Percentiles rank a stretch among this genome's conserved stretches.
phyloP scores from a whole-genome alignment of 305 asterid species.

The Solanum hybrid region DNA sequence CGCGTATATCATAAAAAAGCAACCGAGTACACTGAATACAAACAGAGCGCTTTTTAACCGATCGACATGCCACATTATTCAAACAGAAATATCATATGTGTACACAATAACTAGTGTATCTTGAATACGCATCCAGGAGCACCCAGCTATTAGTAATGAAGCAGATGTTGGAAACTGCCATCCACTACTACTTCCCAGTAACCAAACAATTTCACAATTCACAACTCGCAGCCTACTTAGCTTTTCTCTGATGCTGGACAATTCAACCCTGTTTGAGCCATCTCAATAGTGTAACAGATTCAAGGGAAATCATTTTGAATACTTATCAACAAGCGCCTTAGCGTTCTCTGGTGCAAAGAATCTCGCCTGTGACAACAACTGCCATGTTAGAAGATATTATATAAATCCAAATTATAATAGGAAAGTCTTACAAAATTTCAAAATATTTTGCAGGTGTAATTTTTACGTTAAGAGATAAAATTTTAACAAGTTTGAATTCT shows the following conservation, averaged over 20 bases:
- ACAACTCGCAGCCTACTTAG: background rate
- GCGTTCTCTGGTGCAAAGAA: slow-evolving; percentile 82
- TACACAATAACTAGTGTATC: background rate
- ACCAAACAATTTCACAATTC: background rate
- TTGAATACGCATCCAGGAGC: background rate
- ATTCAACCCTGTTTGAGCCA: background rate
- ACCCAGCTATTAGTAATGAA: background rate
- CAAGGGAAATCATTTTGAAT: slow-evolving; percentile 35
- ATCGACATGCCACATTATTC: background rate
- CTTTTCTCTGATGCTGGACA: background rate
- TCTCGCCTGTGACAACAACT: slow-evolving; percentile 51
- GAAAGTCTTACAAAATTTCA: background rate
- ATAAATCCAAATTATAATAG: background rate
- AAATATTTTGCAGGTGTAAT: background rate
- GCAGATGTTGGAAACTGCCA: background rate
- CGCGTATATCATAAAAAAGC: background rate
- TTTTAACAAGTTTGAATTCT: background rate
- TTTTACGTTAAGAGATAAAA: background rate
- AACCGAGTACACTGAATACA: background rate
- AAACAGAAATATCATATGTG: background rate
- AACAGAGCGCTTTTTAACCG: background rate
- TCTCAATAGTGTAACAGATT: background rate
- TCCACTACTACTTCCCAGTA: background rate
- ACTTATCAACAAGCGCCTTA: slow-evolving; percentile 62
- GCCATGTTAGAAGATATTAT: background rate